Evolutionary conservation across 108 stramenopile genomes (phyloP).

Genomic region (Conticribra weissflogii): DNA sequence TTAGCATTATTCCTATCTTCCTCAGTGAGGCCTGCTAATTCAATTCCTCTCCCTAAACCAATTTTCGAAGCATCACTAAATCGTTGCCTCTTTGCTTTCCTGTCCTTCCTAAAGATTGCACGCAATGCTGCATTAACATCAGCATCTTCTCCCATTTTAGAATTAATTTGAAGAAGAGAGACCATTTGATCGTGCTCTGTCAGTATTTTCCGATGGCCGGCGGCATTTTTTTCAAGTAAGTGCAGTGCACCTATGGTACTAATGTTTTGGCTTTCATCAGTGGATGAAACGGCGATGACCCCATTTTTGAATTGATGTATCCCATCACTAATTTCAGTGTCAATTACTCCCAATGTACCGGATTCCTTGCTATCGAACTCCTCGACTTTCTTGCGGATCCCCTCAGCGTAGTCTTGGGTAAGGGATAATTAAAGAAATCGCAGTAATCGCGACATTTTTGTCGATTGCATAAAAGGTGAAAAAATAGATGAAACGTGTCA

Average conservation of each 20-base stretch:
- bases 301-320: slow-evolving; percentile 41
- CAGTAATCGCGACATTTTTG: too few species aligned
- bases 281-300: slow-evolving; percentile 8
- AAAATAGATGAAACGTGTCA: too few species aligned
- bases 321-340: slow-evolving; percentile 46
- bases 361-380: slow-evolving; percentile 57
- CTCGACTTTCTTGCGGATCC: slow-evolving; percentile 74
- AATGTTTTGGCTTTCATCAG: slow-evolving; percentile 1
- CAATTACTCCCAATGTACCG: slow-evolving; percentile 51
- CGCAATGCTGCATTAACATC: slow-evolving; percentile 71
- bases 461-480: slow-evolving; percentile 2
- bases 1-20: slow-evolving; percentile 38
- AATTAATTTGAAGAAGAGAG: slow-evolving; percentile 51
- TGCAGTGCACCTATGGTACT: slow-evolving; percentile 25
- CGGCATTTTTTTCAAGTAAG: slow-evolving; percentile 49
- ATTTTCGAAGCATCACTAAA: slow-evolving; percentile 43
- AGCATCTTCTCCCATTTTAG: slow-evolving; percentile 58
- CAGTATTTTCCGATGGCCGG: slow-evolving; percentile 47
- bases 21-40: slow-evolving; percentile 30
- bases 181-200: slow-evolving; percentile 68
- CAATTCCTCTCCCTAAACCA: slow-evolving; percentile 73
- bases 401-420: slow-evolving; percentile 58
- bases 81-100: slow-evolving; percentile 59
- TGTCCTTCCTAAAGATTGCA: slow-evolving; percentile 56
- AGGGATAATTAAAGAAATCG: neutral